phyloP scores from a whole-genome alignment of 1,284 basidiomycete genomes.

The Naganishia sp. region DNA sequence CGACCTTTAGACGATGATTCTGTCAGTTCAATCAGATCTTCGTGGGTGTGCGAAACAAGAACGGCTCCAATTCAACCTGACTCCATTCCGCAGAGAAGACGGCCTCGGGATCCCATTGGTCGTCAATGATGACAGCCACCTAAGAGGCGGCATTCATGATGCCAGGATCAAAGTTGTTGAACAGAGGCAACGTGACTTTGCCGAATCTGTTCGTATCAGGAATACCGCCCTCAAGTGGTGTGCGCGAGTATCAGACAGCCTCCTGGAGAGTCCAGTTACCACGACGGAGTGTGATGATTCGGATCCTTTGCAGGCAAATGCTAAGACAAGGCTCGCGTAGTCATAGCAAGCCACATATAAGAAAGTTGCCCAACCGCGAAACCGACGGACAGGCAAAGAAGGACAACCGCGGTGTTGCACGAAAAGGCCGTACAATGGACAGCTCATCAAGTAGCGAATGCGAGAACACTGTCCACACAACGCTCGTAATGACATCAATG shows the following conservation, averaged over 20 bases:
- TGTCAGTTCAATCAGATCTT: background rate
- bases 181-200: background rate
- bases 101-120: background rate
- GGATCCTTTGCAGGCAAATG: background rate
- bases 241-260: background rate
- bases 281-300: background rate
- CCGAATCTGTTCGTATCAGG: background rate
- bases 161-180: background rate
- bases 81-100: background rate
- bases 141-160: background rate
- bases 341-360: no score
- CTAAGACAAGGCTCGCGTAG: no score
- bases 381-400: no score
- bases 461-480: no score
- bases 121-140: background rate
- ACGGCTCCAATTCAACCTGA: background rate
- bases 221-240: background rate
- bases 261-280: background rate
- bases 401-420: no score
- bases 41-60: background rate
- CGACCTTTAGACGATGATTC: background rate
- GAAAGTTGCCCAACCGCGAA: no score
- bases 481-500: no score
- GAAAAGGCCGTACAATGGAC: no score
- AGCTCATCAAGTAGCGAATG: no score